Percentiles rank a stretch among this genome's conserved stretches.
Evolutionary conservation across 1,139 yeast species (phyloP).

Genomic region (Arxiozyma slooffiae): DNA sequence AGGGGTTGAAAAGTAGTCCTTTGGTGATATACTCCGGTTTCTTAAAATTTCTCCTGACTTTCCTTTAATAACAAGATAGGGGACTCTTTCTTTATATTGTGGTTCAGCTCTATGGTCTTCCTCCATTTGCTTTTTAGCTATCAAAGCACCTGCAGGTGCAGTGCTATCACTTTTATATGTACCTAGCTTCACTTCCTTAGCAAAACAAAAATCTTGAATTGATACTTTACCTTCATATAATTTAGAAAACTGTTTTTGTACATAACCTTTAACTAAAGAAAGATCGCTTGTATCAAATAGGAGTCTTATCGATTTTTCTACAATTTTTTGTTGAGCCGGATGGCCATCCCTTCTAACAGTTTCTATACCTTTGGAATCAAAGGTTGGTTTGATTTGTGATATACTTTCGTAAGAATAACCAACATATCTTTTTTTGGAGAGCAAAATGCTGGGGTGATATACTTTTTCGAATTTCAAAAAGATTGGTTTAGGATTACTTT

Average conservation of each 20-base stretch:
- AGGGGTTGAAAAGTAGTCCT: conserved; percentile 45
- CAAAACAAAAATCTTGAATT: conserved; percentile 79
- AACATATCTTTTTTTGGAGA: conserved; percentile 84
- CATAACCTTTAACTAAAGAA: conserved; percentile 56
- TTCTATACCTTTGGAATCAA: conserved; percentile 95
- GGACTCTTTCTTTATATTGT: conserved; percentile 80
- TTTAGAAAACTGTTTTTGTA: conserved; percentile 55
- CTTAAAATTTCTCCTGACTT: conserved; percentile 53
- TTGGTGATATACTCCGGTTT: conserved; percentile 76
- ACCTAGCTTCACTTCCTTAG: conserved; percentile 82
- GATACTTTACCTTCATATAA: conserved; percentile 53
- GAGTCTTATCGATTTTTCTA: conserved; percentile 56
- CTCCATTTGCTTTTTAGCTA: conserved; percentile 53
- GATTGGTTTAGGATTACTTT: conserved; percentile 70
- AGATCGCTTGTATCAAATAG: conserved; percentile 67
- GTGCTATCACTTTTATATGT: conserved; percentile 60
- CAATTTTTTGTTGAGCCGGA: conserved; percentile 80
- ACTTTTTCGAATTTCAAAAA: conserved; percentile 85
- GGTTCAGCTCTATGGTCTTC: conserved; percentile 70
- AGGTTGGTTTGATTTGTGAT: conserved; percentile 48
- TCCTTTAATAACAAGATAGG: conserved; percentile 72
- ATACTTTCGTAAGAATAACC: conserved; percentile 66
- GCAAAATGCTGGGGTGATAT: conserved; percentile 71
- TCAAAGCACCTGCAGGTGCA: conserved; percentile 85
- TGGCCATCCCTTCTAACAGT: conserved; percentile 91